A percentile compares a stretch with the other conserved stretches of the same genome.
Conservation (phyloP, 164 flowering plant species). For the Vitis cinerea region DNA sequence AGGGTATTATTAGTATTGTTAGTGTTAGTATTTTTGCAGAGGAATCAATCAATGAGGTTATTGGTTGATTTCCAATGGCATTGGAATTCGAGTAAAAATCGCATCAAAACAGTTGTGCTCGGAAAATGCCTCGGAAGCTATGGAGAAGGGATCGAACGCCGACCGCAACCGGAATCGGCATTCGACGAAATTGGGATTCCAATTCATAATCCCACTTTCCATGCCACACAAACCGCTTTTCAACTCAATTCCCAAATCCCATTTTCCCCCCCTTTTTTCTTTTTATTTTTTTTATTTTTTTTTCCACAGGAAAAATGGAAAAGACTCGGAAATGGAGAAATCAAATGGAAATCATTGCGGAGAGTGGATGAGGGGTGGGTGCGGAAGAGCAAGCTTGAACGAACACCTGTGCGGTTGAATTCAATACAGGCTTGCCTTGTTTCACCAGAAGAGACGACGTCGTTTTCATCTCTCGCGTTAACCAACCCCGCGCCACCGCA, state of each 20-base stretch:
- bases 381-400: constrained; percentile 20
- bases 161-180: constrained; percentile 30
- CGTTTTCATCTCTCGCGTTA: too few species aligned
- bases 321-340: too few species aligned
- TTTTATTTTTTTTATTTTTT: too few species aligned
- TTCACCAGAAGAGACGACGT: too few species aligned
- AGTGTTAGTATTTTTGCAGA: too few species aligned
- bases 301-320: too few species aligned
- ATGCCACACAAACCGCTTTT: constrained; percentile 3
- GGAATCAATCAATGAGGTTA: too few species aligned
- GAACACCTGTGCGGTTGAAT: constrained; percentile 27
- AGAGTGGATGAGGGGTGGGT: not conserved
- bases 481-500: too few species aligned
- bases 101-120: constrained; percentile 10
- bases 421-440: too few species aligned
- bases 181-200: constrained; percentile 8
- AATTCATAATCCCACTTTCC: constrained; percentile 18
- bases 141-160: constrained; percentile 29
- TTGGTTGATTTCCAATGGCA: too few species aligned
- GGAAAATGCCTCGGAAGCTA: constrained; percentile 17
- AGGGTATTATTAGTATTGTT: not conserved
- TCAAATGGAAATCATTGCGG: too few species aligned
- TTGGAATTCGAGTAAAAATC: too few species aligned
- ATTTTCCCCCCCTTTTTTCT: not conserved
- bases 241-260: constrained; percentile 1